Evolutionary conservation across 2,329 filamentous ascomycete species (phyloP), one percentile per base, ranked within the genome.

Genomic region (Verticillium dahliae): DNA sequence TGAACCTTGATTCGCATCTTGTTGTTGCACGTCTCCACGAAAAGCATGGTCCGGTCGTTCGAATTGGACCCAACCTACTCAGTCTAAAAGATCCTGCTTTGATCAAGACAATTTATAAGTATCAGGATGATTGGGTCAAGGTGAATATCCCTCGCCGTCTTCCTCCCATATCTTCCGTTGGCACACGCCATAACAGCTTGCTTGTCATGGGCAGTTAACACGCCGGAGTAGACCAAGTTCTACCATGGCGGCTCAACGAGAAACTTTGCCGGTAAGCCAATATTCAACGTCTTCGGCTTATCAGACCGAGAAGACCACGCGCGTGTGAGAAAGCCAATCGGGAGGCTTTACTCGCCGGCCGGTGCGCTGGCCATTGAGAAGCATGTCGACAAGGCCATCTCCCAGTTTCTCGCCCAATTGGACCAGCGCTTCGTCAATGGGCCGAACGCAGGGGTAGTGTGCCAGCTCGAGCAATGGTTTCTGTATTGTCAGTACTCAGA

Each of bases 341-440:
- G 69, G 14, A 72, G 72, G 56, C 69, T 74, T 58, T 78, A 74
- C 64, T 73, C 74, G n/a, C 61, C 66, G 6, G 59, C 63, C 15
- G 67, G 63, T 13, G 68, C 71, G 1, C 57, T 70, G 14, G 65
- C 66, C 1, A 60, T 74, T 56, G 73, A 74, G 63, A 67, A 70
- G 2, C 69, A 70, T 61, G 82, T 84, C 67, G 74, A 83, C 68
- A 80, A 81, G 64, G 80, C 79, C n/a, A 78, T 83, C 59, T 76
- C 80, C 63, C 66, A 80, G 27, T 69, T 85, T 6, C 70, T 73
- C 38, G 63, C 64, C 35, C 79, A 78, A 62, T 71, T 85, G 35
- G 74, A 76, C 54, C 71, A 69, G 18, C 59, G 69, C 66, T 14
- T 35, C 56, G 31, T 34, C 10, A 54, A 52, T n/a, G 45, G 45